Evolutionary conservation across 352 stramenopile genomes (phyloP).

Genomic region (Lagenidium sp.): DNA sequence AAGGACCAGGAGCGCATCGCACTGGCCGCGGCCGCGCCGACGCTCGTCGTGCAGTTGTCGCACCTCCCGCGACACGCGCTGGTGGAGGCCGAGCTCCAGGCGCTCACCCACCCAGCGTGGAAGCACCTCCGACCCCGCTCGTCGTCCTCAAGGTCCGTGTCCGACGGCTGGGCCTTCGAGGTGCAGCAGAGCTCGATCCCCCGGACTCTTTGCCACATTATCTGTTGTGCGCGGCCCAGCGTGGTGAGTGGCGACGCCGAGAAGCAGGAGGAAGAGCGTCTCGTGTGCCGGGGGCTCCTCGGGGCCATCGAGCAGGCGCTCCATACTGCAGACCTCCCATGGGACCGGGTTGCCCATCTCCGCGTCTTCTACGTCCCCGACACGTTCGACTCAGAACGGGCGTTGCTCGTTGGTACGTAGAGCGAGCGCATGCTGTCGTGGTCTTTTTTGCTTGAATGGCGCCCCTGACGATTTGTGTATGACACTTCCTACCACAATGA

Average conservation of each 20-base stretch:
- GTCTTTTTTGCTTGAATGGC: background rate
- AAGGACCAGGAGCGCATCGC: conserved; percentile 34
- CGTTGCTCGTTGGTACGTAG: too few species aligned
- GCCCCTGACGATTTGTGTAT: background rate
- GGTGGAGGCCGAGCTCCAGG: conserved; percentile 70
- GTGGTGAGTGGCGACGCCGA: too few species aligned
- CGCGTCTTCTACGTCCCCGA: conserved; percentile 58
- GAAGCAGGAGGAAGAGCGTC: too few species aligned
- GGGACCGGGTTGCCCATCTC: conserved; percentile 55
- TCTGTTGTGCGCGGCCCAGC: conserved; percentile 13
- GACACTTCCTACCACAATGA: too few species aligned
- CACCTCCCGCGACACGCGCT: conserved; percentile 55
- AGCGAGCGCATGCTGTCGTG: background rate
- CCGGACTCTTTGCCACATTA: conserved; percentile 41
- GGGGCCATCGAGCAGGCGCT: conserved; percentile 27
- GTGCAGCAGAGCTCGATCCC: conserved; percentile 27
- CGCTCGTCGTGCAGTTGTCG: conserved; percentile 62
- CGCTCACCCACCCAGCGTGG: conserved; percentile 52
- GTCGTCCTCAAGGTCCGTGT: too few species aligned
- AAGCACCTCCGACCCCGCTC: conserved; percentile 47
- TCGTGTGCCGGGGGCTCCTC: conserved; percentile 16
- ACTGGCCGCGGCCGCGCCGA: conserved; percentile 12
- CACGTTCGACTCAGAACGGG: too few species aligned
- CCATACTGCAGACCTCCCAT: conserved; percentile 21
- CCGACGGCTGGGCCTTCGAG: conserved; percentile 10